These are phyloP conservation scores for Sphaceloma murrayae DNA, from an alignment of 2,329 filamentous ascomycete genomes.

Conservation along the genomic window DNA sequence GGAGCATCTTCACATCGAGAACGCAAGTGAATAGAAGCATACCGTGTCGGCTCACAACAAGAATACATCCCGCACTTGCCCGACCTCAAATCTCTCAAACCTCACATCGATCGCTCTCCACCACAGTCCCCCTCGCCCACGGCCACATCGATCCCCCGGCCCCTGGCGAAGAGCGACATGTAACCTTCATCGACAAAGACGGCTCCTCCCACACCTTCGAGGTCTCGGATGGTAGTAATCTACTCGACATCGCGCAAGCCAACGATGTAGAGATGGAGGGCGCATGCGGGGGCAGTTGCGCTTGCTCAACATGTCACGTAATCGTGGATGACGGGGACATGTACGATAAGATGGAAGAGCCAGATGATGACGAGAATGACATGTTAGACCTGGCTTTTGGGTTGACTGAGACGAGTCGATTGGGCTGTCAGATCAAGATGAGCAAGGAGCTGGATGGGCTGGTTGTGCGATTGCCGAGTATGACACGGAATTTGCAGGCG, in stretches of 20 bases:
- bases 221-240: slow-evolving; percentile 78
- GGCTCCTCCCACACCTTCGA: slow-evolving; percentile 64
- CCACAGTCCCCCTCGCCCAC: slow-evolving; percentile 52
- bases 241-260: slow-evolving; percentile 88
- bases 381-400: slow-evolving; percentile 89
- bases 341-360: slow-evolving; percentile 36
- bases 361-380: slow-evolving; percentile 54
- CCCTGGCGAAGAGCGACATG: slow-evolving; percentile 78
- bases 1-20: background rate
- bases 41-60: too few relatives aligned
- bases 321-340: slow-evolving; percentile 65
- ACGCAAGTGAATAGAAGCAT: too few relatives aligned
- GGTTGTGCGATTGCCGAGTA: slow-evolving; percentile 73
- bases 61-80: too few relatives aligned
- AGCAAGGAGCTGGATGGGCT: slow-evolving; percentile 79
- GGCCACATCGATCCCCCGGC: slow-evolving; percentile 77
- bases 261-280: slow-evolving; percentile 97
- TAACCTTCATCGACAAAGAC: slow-evolving; percentile 93
- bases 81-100: background rate
- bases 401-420: slow-evolving; percentile 69
- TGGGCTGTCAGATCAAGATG: slow-evolving; percentile 91
- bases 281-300: slow-evolving; percentile 88
- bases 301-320: slow-evolving; percentile 87
- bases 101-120: slow-evolving; percentile 52
- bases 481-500: slow-evolving; percentile 93